Evolutionary conservation across 768 basidiomycete genomes (phyloP).

Genomic region (Thelephora ganbajun): DNA sequence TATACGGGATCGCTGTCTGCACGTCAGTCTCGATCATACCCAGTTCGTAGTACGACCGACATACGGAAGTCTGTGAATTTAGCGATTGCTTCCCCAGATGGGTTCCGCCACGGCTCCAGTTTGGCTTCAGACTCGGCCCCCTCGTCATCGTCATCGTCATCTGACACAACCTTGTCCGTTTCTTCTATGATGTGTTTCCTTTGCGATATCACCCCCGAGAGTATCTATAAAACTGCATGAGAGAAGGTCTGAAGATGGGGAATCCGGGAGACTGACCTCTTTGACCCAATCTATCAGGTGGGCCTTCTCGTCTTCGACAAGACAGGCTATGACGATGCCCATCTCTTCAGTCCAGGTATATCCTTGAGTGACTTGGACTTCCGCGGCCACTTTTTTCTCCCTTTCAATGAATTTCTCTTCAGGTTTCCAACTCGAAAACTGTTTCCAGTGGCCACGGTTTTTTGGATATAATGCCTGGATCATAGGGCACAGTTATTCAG

Average conservation of each 20-base stretch:
- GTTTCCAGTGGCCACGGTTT: constrained; percentile 78
- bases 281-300: constrained; percentile 69
- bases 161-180: constrained; percentile 28
- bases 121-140: constrained; percentile 19
- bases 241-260: neutral
- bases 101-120: constrained; percentile 19
- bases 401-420: constrained; percentile 26
- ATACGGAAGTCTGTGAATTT: constrained; percentile 69
- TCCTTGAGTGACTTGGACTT: constrained; percentile 76
- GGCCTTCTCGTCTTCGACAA: constrained; percentile 51
- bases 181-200: constrained; percentile 49
- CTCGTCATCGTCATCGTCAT: constrained; percentile 18
- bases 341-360: constrained; percentile 84
- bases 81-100: constrained; percentile 53
- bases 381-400: constrained; percentile 29
- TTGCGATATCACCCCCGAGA: constrained; percentile 42
- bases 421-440: constrained; percentile 66
- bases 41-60: constrained; percentile 14
- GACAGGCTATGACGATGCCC: constrained; percentile 66
- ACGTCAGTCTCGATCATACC: neutral
- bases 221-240: constrained; percentile 30
- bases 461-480: constrained; percentile 78
- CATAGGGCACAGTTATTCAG: constrained; percentile 2
- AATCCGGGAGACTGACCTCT: constrained; percentile 38
- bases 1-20: constrained; percentile 56